phyloP scores from a whole-genome alignment of 352 stramenopile genomes.

The Phytopythium litorale region DNA sequence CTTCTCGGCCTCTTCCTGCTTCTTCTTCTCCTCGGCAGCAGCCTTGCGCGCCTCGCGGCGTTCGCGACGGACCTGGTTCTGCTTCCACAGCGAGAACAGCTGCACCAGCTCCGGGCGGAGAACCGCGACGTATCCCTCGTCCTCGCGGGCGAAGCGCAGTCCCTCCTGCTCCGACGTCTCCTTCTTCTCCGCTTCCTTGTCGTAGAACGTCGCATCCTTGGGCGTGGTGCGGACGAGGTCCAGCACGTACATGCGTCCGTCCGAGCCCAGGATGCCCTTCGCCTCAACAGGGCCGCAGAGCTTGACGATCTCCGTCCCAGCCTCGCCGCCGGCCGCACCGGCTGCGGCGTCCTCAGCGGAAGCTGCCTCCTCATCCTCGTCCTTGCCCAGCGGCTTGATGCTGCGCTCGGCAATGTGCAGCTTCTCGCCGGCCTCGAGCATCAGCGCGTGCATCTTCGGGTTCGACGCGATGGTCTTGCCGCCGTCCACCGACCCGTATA shows the following conservation, averaged over 20 bases:
- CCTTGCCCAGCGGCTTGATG: constrained; percentile 73
- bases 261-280: constrained; percentile 95
- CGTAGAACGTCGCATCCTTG: constrained; percentile 93
- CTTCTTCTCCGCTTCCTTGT: constrained; percentile 26
- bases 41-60: constrained; percentile 48
- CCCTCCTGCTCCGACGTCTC: constrained; percentile 31
- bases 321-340: constrained; percentile 38
- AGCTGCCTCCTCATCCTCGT: constrained; percentile 36
- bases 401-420: constrained; percentile 87
- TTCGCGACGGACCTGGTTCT: constrained; percentile 72
- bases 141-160: constrained; percentile 61
- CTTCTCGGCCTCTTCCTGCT: constrained; percentile 27
- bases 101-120: constrained; percentile 92
- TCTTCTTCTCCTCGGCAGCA: constrained; percentile 42
- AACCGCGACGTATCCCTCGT: constrained; percentile 88
- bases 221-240: constrained; percentile 94
- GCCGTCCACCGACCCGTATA: constrained; percentile 94
- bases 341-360: constrained; percentile 9
- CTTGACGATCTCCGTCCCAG: constrained; percentile 48
- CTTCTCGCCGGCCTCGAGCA: constrained; percentile 77
- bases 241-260: constrained; percentile 93
- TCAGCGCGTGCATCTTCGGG: constrained; percentile 90
- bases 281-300: constrained; percentile 92
- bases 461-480: constrained; percentile 88
- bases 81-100: constrained; percentile 88